These are phyloP conservation scores for Diaporthe australafricana DNA, from an alignment of 2,329 filamentous ascomycete species.

Conservation along the genomic window DNA sequence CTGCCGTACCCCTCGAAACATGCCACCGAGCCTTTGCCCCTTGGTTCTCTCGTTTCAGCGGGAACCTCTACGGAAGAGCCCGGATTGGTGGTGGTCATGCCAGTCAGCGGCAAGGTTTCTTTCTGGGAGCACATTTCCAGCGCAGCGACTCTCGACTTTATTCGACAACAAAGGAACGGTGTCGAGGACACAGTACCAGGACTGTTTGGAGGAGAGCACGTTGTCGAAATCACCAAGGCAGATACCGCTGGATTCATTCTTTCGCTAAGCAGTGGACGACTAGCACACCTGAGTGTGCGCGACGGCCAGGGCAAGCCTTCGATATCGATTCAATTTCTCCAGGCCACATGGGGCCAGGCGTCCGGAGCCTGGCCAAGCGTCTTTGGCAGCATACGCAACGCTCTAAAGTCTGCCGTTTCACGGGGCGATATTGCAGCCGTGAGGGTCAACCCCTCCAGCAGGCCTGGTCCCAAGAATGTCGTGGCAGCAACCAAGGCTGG, in stretches of 20 bases:
- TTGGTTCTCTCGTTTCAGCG: constrained; percentile 85
- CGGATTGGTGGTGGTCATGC: constrained; percentile 87
- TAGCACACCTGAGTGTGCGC: constrained; percentile 87
- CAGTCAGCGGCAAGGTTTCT: constrained; percentile 84
- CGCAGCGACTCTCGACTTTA: constrained; percentile 84
- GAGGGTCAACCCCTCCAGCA: constrained; percentile 75
- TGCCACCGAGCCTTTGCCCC: constrained; percentile 77
- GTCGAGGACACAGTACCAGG: constrained; percentile 80
- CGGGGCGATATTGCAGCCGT: constrained; percentile 86
- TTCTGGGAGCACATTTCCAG: constrained; percentile 97
- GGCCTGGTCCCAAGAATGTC: constrained; percentile 86
- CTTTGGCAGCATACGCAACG: constrained; percentile 84
- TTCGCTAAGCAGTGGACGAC: constrained; percentile 84
- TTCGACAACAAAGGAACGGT: constrained; percentile 83
- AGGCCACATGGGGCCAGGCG: constrained; percentile 66
- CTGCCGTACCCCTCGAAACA: constrained; percentile 79
- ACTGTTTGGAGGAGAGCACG: constrained; percentile 82
- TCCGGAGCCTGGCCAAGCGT: constrained; percentile 66
- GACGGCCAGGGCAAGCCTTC: constrained; percentile 88
- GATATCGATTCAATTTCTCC: constrained; percentile 82
- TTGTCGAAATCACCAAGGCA: constrained; percentile 82
- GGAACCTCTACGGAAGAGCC: constrained; percentile 83
- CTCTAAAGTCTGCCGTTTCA: constrained; percentile 75
- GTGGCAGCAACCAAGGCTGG: constrained; percentile 83
- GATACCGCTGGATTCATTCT: constrained; percentile 89